Evolutionary conservation across 352 stramenopile species (phyloP), one percentile per base, ranked within the genome.

Genomic region (Pythium sukuiense): DNA sequence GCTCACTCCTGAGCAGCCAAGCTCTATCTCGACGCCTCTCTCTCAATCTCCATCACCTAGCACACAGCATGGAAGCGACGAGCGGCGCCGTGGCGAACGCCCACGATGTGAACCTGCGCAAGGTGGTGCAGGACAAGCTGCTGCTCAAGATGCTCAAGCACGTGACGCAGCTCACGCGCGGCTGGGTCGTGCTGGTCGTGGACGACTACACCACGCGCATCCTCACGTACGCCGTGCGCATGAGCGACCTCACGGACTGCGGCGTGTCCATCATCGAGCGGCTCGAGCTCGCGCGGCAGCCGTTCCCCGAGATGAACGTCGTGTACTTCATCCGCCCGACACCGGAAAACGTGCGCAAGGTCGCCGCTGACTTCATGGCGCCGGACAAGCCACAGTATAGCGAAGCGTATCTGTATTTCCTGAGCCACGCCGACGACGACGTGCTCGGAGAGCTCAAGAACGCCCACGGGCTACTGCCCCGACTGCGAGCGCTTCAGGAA

Each of bases 211-310:
- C 96, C 8, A 97, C 97, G 35, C 86, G 87, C 26, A 91, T 98
- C 24, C 92, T 99, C 46, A 98, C 93, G 16, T 94, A 93, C 14
- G 92, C 95, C 7, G 88, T 99, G 46, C 93, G 96, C 37, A 99
- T 99, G 96, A 99, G 98, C 75, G 97, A 99, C 64, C 88, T 99
- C 53, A 99, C 98, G 81, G 96, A 99, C 79, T 95, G 92, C 59
- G 91, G 96, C 27, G 92, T 99, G 20, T 98, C 95, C 4, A 88
- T 99, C 59, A 90, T 99, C 14, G 97, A 99, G 75, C 90, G 96
- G 14, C 81, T 99, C 35, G 87, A 98, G 65, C 97, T 98, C 66
- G 93, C 92, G 60, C 81, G 96, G 1, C 97, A 99, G 67, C 96
- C 96, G 0, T 99, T 99, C 67, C 88, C 87, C 2, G 95, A 99